These are phyloP conservation scores for Penicilliopsis zonata DNA, from an alignment of 495 filamentous ascomycete species.

Conservation along the genomic window DNA sequence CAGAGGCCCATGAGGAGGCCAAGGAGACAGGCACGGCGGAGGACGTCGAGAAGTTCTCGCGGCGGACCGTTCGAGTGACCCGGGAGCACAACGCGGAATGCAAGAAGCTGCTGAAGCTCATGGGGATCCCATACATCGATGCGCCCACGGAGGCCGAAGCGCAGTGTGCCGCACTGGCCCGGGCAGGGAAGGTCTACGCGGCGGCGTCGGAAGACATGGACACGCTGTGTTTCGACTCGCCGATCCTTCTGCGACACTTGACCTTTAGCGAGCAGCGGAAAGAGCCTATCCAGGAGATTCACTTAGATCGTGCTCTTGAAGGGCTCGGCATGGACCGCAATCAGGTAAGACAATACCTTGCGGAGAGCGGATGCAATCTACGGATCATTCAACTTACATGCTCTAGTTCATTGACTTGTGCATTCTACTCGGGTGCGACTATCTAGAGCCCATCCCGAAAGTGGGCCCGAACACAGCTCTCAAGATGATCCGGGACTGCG, in stretches of 20 bases:
- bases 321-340: conserved; percentile 77
- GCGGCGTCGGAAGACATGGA: conserved; percentile 99
- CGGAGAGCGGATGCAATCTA: background rate
- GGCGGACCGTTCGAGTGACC: conserved; percentile 89
- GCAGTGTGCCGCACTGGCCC: conserved; percentile 83
- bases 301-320: conserved; percentile 69
- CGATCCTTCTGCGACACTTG: conserved; percentile 81
- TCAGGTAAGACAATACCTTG: conserved; percentile 44
- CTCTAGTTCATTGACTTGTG: conserved; percentile 89
- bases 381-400: conserved; percentile 2
- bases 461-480: conserved; percentile 83
- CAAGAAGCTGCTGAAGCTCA: conserved; percentile 76
- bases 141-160: conserved; percentile 96
- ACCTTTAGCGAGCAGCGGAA: conserved; percentile 96
- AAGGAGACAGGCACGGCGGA: conserved; percentile 96
- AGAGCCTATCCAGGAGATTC: conserved; percentile 94
- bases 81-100: conserved; percentile 92
- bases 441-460: conserved; percentile 90
- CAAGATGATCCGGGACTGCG: conserved; percentile 84
- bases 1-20: conserved; percentile 80
- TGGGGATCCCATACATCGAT: conserved; percentile 92
- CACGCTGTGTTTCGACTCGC: conserved; percentile 87
- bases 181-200: conserved; percentile 90
- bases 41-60: conserved; percentile 95
- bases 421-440: conserved; percentile 96